phyloP scores from a whole-genome alignment of 2,329 filamentous ascomycete species.

The Sporothrix phasma region DNA sequence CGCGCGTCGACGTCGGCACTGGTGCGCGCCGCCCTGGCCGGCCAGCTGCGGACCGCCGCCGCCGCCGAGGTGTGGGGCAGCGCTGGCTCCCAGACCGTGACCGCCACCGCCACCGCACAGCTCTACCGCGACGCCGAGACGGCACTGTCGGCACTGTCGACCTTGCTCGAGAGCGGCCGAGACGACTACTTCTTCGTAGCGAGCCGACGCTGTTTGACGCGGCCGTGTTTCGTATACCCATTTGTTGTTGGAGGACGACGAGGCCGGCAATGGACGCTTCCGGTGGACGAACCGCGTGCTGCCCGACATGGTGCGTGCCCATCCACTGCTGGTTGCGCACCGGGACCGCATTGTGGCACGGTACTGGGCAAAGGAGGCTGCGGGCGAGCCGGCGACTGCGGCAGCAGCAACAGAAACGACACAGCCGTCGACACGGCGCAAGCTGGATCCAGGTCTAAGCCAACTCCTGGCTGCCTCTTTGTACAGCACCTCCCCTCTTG shows the following conservation, averaged over 20 bases:
- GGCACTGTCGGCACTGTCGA: constrained; percentile 39
- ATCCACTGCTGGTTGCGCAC: constrained; percentile 56
- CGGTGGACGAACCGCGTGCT: constrained; percentile 57
- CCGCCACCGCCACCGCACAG: constrained; percentile 25
- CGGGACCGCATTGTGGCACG: constrained; percentile 33
- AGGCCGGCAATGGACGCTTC: constrained; percentile 26
- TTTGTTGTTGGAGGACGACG: constrained; percentile 54
- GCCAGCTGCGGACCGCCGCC: constrained; percentile 64
- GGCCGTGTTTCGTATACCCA: constrained; percentile 83
- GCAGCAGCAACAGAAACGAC: neutral
- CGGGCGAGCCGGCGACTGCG: neutral
- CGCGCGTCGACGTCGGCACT: constrained; percentile 49
- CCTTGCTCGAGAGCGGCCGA: constrained; percentile 28
- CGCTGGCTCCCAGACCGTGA: constrained; percentile 25
- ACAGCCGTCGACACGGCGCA: neutral
- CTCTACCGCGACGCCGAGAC: constrained; percentile 36
- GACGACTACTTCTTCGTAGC: constrained; percentile 43
- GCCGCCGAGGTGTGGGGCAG: constrained; percentile 42
- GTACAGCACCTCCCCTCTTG: neutral
- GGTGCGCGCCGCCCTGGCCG: constrained; percentile 52
- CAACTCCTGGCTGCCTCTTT: neutral
- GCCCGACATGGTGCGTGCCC: constrained; percentile 42
- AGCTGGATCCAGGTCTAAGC: constrained; percentile 15
- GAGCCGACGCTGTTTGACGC: constrained; percentile 74
- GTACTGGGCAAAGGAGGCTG: constrained; percentile 22